Evolutionary conservation across 768 basidiomycete genomes (phyloP).

Genomic region (Harrya chromipes): DNA sequence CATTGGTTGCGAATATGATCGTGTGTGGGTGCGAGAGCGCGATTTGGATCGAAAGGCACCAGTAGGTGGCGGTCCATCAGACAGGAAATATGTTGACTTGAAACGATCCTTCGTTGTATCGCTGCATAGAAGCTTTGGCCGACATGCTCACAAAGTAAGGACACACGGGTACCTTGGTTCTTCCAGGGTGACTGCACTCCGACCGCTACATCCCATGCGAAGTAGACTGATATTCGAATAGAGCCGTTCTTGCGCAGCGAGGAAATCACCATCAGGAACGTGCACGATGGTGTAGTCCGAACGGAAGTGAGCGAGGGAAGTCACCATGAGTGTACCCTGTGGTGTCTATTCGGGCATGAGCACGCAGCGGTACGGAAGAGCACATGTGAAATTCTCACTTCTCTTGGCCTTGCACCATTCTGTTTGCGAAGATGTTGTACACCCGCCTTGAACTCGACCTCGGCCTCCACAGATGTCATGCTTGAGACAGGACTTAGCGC

Average conservation of each 20-base stretch:
- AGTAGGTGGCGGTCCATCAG: conserved; percentile 33
- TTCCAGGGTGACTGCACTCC: conserved; percentile 72
- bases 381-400: conserved; percentile 36
- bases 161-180: conserved; percentile 52
- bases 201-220: conserved; percentile 82
- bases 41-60: conserved; percentile 27
- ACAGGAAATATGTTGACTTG: conserved; percentile 63
- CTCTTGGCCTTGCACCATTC: conserved; percentile 72
- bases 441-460: conserved; percentile 57
- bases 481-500: conserved; percentile 46
- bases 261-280: conserved; percentile 66
- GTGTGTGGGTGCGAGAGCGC: conserved; percentile 29
- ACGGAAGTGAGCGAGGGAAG: conserved; percentile 83
- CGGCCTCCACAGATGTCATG: conserved; percentile 43
- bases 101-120: conserved; percentile 82
- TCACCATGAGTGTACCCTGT: conserved; percentile 71
- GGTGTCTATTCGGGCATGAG: conserved; percentile 43
- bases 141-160: conserved; percentile 5
- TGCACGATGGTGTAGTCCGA: conserved; percentile 85
- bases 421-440: conserved; percentile 56
- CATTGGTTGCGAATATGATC: conserved; percentile 28
- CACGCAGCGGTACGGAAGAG: not conserved
- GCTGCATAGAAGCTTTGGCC: conserved; percentile 34
- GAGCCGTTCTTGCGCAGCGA: conserved; percentile 59
- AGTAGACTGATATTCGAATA: conserved; percentile 81